These are phyloP conservation scores for Colletotrichum lini DNA, from an alignment of 2,329 filamentous ascomycete species.

Conservation along the genomic window DNA sequence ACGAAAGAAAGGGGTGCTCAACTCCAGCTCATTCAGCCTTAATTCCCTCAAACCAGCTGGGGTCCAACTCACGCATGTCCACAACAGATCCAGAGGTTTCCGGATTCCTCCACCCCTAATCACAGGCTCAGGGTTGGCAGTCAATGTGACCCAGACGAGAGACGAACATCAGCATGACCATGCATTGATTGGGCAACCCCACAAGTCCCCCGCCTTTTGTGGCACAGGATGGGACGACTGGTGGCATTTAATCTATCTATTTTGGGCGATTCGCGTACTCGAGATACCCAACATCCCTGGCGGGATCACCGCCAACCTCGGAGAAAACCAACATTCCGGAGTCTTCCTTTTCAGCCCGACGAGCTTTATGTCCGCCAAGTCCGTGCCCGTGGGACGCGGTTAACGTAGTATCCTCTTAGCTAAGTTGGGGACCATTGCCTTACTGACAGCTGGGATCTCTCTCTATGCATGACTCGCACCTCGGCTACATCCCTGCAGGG, in stretches of 20 bases:
- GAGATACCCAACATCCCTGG: not conserved
- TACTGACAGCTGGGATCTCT: not conserved
- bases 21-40: not conserved
- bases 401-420: not conserved
- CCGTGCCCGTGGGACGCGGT: too few species aligned
- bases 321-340: not conserved
- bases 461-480: not conserved
- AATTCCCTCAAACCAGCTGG: not conserved
- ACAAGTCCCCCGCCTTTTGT: not conserved
- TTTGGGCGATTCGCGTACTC: conserved; percentile 1
- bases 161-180: conserved; percentile 3
- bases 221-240: conserved; percentile 7
- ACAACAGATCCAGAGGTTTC: not conserved
- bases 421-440: not conserved
- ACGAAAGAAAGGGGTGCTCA: not conserved
- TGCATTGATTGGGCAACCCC: not conserved
- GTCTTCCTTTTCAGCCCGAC: not conserved
- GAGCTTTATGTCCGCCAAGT: conserved; percentile 6
- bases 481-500: not conserved
- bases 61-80: not conserved
- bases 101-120: not conserved
- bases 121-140: not conserved
- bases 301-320: not conserved
- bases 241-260: conserved; percentile 17
- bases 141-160: not conserved